Conservation (phyloP, 371 early-diverging fungal species). For the Mucor velutinosus region DNA sequence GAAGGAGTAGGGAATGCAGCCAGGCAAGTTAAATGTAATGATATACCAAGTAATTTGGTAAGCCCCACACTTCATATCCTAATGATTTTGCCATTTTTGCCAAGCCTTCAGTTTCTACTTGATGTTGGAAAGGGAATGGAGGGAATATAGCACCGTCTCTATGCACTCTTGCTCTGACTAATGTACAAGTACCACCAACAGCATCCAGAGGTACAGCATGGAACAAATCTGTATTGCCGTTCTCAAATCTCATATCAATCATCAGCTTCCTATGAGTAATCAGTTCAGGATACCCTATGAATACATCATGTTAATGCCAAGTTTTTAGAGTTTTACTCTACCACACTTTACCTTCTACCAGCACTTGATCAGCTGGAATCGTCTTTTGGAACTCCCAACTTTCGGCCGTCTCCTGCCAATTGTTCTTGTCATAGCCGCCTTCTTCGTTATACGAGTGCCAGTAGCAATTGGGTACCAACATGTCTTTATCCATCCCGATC, state of each 20-base stretch:
- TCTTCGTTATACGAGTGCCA: constrained; percentile 47
- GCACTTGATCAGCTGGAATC: constrained; percentile 44
- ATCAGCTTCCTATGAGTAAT: constrained; percentile 46
- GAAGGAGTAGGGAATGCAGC: background rate
- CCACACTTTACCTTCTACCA: constrained; percentile 35
- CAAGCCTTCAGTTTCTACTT: constrained; percentile 77
- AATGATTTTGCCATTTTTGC: constrained; percentile 72
- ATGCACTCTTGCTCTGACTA: constrained; percentile 71
- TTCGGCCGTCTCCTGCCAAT: constrained; percentile 68
- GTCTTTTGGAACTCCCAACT: constrained; percentile 57
- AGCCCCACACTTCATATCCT: constrained; percentile 48
- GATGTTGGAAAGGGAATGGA: constrained; percentile 47
- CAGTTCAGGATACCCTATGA: constrained; percentile 43
- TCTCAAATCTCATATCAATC: constrained; percentile 46
- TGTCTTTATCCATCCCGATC: constrained; percentile 56
- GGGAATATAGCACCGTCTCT: constrained; percentile 64
- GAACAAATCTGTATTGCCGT: constrained; percentile 27
- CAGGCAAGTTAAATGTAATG: constrained; percentile 25
- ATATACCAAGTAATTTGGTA: constrained; percentile 39
- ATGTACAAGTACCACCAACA: constrained; percentile 52
- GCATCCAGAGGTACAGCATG: constrained; percentile 45
- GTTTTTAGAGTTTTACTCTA: background rate
- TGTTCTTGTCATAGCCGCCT: constrained; percentile 69
- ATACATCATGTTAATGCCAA: background rate
- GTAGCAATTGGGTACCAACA: constrained; percentile 62